phyloP scores from a whole-genome alignment of 768 basidiomycete species.

The Tremella yokohamensis region DNA sequence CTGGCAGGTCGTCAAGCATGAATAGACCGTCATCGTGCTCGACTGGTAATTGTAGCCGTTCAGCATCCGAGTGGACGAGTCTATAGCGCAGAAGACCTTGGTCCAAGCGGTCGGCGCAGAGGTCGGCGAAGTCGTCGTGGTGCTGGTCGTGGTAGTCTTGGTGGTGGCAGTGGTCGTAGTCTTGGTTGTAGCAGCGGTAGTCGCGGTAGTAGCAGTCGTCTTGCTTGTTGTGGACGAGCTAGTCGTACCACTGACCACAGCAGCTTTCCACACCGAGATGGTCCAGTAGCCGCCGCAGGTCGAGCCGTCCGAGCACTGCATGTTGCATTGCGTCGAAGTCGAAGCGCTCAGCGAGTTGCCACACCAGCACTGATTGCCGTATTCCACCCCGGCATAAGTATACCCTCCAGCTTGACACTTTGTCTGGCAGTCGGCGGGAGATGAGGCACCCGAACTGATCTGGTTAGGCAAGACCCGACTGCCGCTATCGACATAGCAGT shows the following conservation, averaged over 20 bases:
- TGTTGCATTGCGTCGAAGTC: conserved; percentile 24
- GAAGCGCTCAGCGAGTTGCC: conserved; percentile 53
- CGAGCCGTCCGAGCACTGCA: conserved; percentile 27
- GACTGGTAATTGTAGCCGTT: neutral
- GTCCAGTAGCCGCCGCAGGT: no score
- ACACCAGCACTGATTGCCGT: conserved; percentile 50
- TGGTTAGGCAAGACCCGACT: conserved; percentile 30
- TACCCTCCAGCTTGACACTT: conserved; percentile 46
- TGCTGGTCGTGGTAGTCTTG: conserved; percentile 41
- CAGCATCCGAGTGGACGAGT: neutral
- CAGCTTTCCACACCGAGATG: no score
- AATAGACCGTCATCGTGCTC: conserved; percentile 20
- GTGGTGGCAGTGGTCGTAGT: no score
- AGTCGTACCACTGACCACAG: no score
- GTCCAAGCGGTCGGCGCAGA: conserved; percentile 2
- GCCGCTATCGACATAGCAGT: conserved; percentile 39
- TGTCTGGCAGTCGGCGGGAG: conserved; percentile 47
- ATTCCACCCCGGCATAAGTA: conserved; percentile 49
- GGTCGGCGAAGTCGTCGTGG: no score
- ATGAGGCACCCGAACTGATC: conserved; percentile 6
- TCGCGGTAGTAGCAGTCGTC: no score
- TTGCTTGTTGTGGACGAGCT: no score
- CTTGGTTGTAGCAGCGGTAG: no score
- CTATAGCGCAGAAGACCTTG: neutral
- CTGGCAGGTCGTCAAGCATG: conserved; percentile 27